Evolutionary conservation across 345 rosid species (phyloP).

Genomic region (Eucalyptus sideroxylon): DNA sequence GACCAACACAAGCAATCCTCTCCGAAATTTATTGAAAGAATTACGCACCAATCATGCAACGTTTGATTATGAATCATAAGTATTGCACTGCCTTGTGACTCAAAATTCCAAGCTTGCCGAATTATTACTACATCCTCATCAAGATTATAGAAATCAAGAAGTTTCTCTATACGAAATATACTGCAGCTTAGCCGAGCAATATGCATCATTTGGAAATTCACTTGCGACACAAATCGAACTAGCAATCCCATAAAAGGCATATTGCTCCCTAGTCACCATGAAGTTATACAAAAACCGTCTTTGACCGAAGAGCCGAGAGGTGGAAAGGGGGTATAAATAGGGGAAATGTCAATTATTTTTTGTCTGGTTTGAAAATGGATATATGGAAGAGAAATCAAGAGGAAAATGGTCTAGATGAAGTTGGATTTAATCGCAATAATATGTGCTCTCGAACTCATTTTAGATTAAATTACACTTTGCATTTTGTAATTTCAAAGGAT

Average conservation of each 20-base stretch:
- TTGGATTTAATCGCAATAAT: not conserved
- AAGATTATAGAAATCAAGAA: not conserved
- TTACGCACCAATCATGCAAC: not conserved
- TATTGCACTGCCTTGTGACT: not conserved
- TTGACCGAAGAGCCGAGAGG: not conserved
- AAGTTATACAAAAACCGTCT: not conserved
- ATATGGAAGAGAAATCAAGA: not conserved
- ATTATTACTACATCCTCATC: not conserved
- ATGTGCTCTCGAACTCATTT: too few relatives aligned
- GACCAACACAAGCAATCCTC: not conserved
- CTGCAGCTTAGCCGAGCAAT: rapidly evolving
- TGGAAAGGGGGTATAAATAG: not conserved
- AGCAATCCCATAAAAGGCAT: not conserved
- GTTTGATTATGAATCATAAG: not conserved
- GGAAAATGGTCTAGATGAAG: not conserved
- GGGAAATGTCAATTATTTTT: not conserved
- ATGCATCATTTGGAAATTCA: not conserved
- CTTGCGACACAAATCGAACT: rapidly evolving
- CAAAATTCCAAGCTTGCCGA: not conserved
- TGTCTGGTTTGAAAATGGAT: not conserved
- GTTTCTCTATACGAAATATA: not conserved
- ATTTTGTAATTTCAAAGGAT: not conserved
- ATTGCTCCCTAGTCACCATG: not conserved
- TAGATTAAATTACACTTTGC: not conserved
- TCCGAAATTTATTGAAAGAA: not conserved